These are phyloP conservation scores for Hyphopichia homilentoma DNA, from an alignment of 805 yeast species.

Conservation along the genomic window DNA sequence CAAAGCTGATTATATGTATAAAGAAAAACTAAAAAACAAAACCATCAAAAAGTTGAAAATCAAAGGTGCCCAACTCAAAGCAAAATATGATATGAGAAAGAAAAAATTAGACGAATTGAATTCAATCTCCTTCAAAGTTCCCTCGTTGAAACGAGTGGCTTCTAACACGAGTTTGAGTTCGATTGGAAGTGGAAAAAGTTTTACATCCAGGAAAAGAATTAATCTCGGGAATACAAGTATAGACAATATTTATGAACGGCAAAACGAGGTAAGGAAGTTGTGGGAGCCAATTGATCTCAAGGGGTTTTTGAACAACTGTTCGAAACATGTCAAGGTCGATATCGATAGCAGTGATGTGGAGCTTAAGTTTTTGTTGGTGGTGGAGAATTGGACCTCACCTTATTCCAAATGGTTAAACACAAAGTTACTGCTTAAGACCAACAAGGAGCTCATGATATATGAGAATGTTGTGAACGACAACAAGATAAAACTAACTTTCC, in stretches of 20 bases:
- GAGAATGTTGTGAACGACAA: conserved; percentile 20
- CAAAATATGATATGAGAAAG: conserved; percentile 22
- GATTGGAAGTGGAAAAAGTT: conserved; percentile 7
- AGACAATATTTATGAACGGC: conserved; percentile 20
- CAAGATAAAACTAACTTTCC: conserved; percentile 28
- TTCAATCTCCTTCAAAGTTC: conserved; percentile 1
- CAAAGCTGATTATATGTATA: conserved; percentile 42
- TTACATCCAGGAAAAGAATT: conserved; percentile 9
- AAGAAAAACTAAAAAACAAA: conserved; percentile 23
- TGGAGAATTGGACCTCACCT: conserved; percentile 45
- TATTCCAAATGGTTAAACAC: conserved; percentile 49
- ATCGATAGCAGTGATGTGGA: conserved; percentile 16
- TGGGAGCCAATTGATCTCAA: conserved; percentile 49
- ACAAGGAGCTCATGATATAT: conserved; percentile 22
- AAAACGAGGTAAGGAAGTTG: conserved; percentile 32
- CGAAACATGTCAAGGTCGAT: conserved; percentile 20
- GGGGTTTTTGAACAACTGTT: conserved; percentile 25
- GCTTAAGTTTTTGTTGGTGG: conserved; percentile 39
- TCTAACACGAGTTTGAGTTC: conserved; percentile 1
- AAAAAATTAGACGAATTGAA: conserved; percentile 32
- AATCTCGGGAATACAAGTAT: conserved; percentile 1
- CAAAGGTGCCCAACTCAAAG: conserved; percentile 18
- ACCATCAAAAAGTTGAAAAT: conserved; percentile 27
- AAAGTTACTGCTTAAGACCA: conserved; percentile 38
- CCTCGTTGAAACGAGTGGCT: conserved; percentile 3